Evolutionary conservation across 2,329 filamentous ascomycete species (phyloP), one percentile per base, ranked within the genome.

Genomic region (Diaporthe helianthi): DNA sequence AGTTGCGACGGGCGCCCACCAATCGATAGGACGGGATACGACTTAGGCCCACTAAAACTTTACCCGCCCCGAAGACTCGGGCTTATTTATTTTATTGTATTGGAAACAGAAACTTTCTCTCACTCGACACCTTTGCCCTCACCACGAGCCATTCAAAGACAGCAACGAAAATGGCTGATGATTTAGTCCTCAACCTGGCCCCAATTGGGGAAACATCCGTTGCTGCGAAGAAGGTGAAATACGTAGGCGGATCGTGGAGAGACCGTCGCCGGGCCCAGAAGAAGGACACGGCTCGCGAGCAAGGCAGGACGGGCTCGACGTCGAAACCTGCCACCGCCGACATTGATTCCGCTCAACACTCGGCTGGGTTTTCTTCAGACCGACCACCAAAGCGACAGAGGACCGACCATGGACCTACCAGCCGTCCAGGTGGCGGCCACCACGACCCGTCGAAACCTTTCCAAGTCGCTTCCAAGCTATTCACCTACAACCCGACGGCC

Each of bases 391-490:
- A 79, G 67, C 72, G 77, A 26, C 74, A 69, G 51, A 73, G 76
- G 68, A 77, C 73, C 26, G 74, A 76, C 29, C 31, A 68, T 74
- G 70, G 75, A 74, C 61, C 76, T 76, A 26, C 75, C 75, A 29
- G 78, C 79, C 44, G 53, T 52, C 24, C 60, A 75, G 69, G 75
- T 71, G 71, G 73, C 72, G 36, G 73, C 73, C 29, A 71, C 73
- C 41, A 71, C 76, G 77, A 68, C 78, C 83, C 53, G 17, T 68
- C 65, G 13, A 64, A 55, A 19, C 36, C 44, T 15, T 70, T 71
- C 58, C 89, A 93, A 74, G 87, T 98, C 69, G 91, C 97, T 29
- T 98, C 96, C 7, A 94, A 94, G 15, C 86, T 99, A 2, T 99
- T 98, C 82, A 93, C 93, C 1, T 95, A 90, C 80, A 99, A 98